Conservation (phyloP, 2,329 filamentous ascomycete species). For the Capronia americana region DNA sequence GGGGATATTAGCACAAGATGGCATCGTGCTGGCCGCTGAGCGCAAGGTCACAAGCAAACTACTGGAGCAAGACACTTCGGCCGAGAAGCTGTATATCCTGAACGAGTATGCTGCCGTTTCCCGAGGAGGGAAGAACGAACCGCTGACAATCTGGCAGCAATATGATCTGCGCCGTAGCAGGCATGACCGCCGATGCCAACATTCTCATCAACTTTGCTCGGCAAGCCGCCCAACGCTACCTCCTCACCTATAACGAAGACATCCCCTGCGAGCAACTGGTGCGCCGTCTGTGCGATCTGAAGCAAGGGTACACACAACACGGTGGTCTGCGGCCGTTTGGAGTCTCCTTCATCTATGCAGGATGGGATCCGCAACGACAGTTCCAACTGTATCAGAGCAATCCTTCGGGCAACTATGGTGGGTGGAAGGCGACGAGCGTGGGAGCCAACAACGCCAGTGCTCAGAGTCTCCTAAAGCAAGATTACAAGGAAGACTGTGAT, state of each 20-base stretch:
- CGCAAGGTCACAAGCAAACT: slow-evolving; percentile 99
- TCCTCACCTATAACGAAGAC: slow-evolving; percentile 99
- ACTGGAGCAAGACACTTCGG: slow-evolving; percentile 97
- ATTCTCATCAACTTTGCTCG: slow-evolving; percentile 99
- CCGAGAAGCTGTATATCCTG: slow-evolving; percentile 99
- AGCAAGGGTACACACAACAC: slow-evolving; percentile 99
- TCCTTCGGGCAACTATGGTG: slow-evolving; percentile 97
- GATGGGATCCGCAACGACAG: slow-evolving; percentile 92
- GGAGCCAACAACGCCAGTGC: slow-evolving; percentile 98
- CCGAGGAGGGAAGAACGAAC: background rate
- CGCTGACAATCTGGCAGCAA: slow-evolving; percentile 66
- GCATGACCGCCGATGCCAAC: slow-evolving; percentile 99
- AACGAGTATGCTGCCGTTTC: slow-evolving; percentile 76
- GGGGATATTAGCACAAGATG: slow-evolving; percentile 95
- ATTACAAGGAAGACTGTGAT: slow-evolving; percentile 98
- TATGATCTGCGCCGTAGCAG: slow-evolving; percentile 99
- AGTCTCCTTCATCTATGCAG: slow-evolving; percentile 99
- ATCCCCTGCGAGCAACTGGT: slow-evolving; percentile 99
- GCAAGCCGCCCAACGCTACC: slow-evolving; percentile 94
- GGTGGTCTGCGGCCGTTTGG: slow-evolving; percentile 97
- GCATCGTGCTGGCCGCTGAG: slow-evolving; percentile 96
- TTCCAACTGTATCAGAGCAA: slow-evolving; percentile 99
- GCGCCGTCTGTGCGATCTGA: slow-evolving; percentile 92
- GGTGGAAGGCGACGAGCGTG: slow-evolving; percentile 98
- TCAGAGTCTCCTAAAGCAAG: slow-evolving; percentile 95